Evolutionary conservation across 2,329 filamentous ascomycete species (phyloP).

Genomic region (Paraphoma sp.): DNA sequence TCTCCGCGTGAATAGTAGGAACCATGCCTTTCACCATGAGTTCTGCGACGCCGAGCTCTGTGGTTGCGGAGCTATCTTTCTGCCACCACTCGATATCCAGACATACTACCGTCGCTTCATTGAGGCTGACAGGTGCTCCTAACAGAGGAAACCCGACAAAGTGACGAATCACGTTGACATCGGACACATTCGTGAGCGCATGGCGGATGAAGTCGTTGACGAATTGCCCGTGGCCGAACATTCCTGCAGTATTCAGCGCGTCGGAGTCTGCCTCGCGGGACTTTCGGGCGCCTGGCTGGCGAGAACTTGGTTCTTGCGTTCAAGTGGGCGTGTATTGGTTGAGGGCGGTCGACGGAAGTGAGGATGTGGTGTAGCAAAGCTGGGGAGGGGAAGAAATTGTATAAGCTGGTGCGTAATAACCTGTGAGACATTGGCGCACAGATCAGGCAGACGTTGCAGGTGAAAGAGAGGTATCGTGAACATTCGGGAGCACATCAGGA

Average conservation of each 20-base stretch:
- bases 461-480: not conserved
- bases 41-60: slow-evolving; percentile 24
- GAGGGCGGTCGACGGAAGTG: not conserved
- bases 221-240: not conserved
- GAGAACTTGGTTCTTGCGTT: not conserved
- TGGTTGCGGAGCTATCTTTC: slow-evolving; percentile 11
- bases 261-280: not conserved
- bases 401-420: not conserved
- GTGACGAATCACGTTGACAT: slow-evolving; percentile 5
- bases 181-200: not conserved
- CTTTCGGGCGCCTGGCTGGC: not conserved
- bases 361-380: not conserved
- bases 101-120: slow-evolving; percentile 11
- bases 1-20: slow-evolving; percentile 11
- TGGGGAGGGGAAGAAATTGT: not conserved
- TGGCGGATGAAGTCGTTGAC: not conserved
- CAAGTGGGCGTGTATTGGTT: not conserved
- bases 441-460: not conserved
- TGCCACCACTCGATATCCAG: slow-evolving; percentile 25
- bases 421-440: no score
- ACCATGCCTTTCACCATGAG: slow-evolving; percentile 4
- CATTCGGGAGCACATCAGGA: not conserved
- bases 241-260: not conserved
- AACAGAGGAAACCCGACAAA: slow-evolving; percentile 9
- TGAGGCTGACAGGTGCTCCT: not conserved